Percentiles rank a stretch among this genome's conserved stretches.
These are phyloP conservation scores for Zygoascus sp. DNA, from an alignment of 1,139 yeast species.

Conservation along the genomic window DNA sequence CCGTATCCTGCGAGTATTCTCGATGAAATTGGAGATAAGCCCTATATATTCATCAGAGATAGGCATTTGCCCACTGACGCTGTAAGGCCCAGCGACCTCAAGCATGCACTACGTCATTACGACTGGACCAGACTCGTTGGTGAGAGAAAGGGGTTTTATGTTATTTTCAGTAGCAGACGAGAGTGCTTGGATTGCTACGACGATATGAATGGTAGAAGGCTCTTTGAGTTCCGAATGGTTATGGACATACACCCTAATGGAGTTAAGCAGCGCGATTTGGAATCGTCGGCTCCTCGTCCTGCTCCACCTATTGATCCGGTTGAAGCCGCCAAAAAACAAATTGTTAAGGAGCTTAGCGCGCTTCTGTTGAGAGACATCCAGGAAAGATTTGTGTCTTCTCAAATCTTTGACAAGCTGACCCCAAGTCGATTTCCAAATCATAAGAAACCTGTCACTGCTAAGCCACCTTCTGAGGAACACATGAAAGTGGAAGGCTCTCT, in stretches of 20 bases:
- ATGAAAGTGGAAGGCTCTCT: slow-evolving; percentile 9
- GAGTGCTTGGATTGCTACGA: slow-evolving; percentile 67
- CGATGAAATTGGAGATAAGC: slow-evolving; percentile 46
- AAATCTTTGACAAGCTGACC: slow-evolving; percentile 56
- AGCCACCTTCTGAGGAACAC: slow-evolving; percentile 4
- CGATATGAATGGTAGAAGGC: slow-evolving; percentile 58
- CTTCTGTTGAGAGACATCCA: slow-evolving; percentile 68
- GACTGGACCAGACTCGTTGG: slow-evolving; percentile 62
- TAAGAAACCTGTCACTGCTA: slow-evolving; percentile 27
- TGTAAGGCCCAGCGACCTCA: slow-evolving; percentile 51
- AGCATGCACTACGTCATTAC: slow-evolving; percentile 49
- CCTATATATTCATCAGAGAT: slow-evolving; percentile 54
- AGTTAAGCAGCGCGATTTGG: neutral
- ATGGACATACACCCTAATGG: slow-evolving; percentile 47
- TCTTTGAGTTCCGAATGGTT: slow-evolving; percentile 46
- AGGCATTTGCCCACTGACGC: slow-evolving; percentile 49
- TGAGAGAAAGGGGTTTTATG: slow-evolving; percentile 62
- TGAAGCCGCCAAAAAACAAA: slow-evolving; percentile 55
- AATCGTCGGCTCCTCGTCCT: neutral
- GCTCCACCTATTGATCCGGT: slow-evolving; percentile 27
- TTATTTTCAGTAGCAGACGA: slow-evolving; percentile 58
- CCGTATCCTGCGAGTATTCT: slow-evolving; percentile 28
- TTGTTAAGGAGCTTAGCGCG: slow-evolving; percentile 59
- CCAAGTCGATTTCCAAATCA: slow-evolving; percentile 54
- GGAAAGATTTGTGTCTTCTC: slow-evolving; percentile 70